Evolutionary conservation across 2,329 filamentous ascomycete genomes (phyloP).

Genomic region (Colletotrichum plurivorum): DNA sequence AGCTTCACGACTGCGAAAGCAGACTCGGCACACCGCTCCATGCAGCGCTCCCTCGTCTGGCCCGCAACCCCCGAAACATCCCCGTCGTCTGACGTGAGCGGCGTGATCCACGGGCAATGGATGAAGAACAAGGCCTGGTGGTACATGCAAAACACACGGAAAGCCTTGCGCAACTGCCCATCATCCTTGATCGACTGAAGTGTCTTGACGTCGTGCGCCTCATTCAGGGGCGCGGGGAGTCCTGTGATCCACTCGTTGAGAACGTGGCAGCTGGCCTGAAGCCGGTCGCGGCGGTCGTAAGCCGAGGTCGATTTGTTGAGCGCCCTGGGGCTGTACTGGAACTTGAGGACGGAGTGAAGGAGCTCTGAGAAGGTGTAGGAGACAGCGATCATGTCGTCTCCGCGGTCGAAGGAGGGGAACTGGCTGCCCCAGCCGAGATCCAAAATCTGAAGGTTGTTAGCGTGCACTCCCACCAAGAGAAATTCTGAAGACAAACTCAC

Average conservation of each 20-base stretch:
- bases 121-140: conserved; percentile 27
- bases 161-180: conserved; percentile 11
- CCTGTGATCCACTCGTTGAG: conserved; percentile 25
- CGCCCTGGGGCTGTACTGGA: conserved; percentile 32
- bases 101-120: conserved; percentile 29
- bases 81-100: conserved; percentile 1
- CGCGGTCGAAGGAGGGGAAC: conserved; percentile 22
- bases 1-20: conserved; percentile 31
- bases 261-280: conserved; percentile 29
- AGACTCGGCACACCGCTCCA: conserved; percentile 29
- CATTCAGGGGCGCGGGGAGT: conserved; percentile 19
- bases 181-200: conserved; percentile 24
- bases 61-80: conserved; percentile 2
- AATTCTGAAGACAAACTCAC: not conserved
- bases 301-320: conserved; percentile 15
- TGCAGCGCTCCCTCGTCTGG: conserved; percentile 17
- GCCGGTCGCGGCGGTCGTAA: conserved; percentile 21
- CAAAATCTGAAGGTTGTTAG: not conserved
- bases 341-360: conserved; percentile 24
- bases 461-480: not conserved
- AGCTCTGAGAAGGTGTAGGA: conserved; percentile 33
- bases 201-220: conserved; percentile 18
- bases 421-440: conserved; percentile 25
- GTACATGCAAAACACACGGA: conserved; percentile 37
- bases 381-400: conserved; percentile 30